Conservation (phyloP, 2,329 filamentous ascomycete species). For the Aspergillus sp. region DNA sequence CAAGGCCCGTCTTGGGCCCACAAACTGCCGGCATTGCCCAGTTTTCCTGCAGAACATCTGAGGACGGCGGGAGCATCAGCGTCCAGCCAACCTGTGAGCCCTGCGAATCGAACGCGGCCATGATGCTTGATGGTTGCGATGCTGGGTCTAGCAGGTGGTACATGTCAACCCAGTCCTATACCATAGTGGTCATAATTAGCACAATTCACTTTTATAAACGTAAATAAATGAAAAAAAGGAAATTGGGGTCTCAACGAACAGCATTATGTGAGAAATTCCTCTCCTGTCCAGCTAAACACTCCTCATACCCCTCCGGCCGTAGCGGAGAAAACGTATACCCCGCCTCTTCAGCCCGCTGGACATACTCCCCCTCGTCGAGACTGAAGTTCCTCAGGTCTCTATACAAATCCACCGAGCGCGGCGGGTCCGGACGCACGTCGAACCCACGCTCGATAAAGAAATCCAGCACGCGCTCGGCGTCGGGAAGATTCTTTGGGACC, state of each 20-base stretch:
- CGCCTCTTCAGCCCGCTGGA: constrained; percentile 34
- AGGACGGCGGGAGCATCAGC: constrained; percentile 42
- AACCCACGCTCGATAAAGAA: constrained; percentile 47
- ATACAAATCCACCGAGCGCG: constrained; percentile 41
- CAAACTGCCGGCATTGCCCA: constrained; percentile 46
- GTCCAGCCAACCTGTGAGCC: constrained; percentile 48
- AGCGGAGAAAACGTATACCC: constrained; percentile 40
- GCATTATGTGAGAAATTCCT: constrained; percentile 40
- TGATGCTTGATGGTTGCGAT: constrained; percentile 41
- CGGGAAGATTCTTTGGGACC: constrained; percentile 40
- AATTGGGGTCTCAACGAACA: constrained; percentile 22
- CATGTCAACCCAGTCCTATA: constrained; percentile 43
- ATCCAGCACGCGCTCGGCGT: constrained; percentile 26
- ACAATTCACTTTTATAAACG: background rate
- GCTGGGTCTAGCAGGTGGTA: constrained; percentile 38
- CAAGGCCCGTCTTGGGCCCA: constrained; percentile 44
- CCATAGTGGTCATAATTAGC: background rate
- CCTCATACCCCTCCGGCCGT: constrained; percentile 36
- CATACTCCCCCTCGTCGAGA: constrained; percentile 33
- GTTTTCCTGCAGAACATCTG: constrained; percentile 28
- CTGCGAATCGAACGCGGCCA: constrained; percentile 41
- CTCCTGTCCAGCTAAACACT: constrained; percentile 40
- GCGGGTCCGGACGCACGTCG: constrained; percentile 25
- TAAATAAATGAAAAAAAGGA: too few species aligned
- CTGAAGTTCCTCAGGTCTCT: constrained; percentile 38